These are phyloP conservation scores for Fallopia convolvulus DNA, from an alignment of 148 eudicot species.

Conservation along the genomic window DNA sequence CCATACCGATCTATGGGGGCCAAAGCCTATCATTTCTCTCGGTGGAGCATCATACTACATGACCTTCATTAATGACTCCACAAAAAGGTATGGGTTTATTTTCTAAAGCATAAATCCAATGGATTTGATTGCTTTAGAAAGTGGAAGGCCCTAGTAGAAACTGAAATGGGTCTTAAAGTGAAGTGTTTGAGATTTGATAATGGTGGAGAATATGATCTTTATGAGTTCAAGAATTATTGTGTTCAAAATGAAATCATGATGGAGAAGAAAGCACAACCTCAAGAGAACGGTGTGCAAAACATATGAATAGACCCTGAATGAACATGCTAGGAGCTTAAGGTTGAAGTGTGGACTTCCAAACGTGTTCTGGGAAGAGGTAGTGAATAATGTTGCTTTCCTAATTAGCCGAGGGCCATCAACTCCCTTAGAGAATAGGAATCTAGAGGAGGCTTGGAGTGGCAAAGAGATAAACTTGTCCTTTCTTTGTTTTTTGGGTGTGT, in stretches of 20 bases:
- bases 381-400: neutral
- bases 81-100: neutral
- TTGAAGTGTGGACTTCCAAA: neutral
- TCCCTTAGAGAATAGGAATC: neutral
- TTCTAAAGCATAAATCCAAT: neutral
- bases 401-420: neutral
- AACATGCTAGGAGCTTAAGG: neutral
- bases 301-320: neutral
- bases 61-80: too few relatives aligned
- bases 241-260: too few relatives aligned
- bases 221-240: too few relatives aligned
- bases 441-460: constrained; percentile 11
- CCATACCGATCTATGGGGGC: too few relatives aligned
- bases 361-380: neutral
- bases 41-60: too few relatives aligned
- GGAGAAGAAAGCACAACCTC: neutral
- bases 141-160: neutral
- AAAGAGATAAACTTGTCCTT: neutral
- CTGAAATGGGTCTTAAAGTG: neutral
- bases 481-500: too few relatives aligned
- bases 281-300: neutral
- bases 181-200: too few relatives aligned
- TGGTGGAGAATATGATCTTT: too few relatives aligned
- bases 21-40: too few relatives aligned
- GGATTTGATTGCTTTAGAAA: too few relatives aligned